Evolutionary conservation across 345 rosid genomes (phyloP), one percentile per base, ranked within the genome.

Genomic region (Leavenworthia alabamica): DNA sequence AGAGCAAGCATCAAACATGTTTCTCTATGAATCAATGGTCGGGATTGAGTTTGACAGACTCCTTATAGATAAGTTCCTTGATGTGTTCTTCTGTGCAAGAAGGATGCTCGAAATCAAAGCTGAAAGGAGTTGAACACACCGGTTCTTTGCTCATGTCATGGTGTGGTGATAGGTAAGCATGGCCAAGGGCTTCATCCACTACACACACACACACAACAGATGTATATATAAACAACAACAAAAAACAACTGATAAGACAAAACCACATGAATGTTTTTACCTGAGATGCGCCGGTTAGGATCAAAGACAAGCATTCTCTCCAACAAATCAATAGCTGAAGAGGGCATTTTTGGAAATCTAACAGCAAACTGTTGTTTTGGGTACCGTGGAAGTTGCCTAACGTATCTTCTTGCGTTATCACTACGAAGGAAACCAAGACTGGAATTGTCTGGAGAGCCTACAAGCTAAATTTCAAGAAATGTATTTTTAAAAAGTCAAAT

Each of bases 281-380:
- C 99, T 77, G 96, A 86, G 57, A 90, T 86, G 43, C 99, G 96
- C 70, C 67, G 77, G 74, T 80, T 81, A 4, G 99, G 99, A 82
- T 93, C 90, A 74, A 93, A 93, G 61, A 87, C 77, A 1, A 93
- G 97, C 99, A 93, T 93, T 81, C 66, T 86, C 81, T 93, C 97
- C 35, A 93, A 77, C 75, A 93, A 76, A 69, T 90, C 95, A 41
- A 75, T 83, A 63, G 87, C 95, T 33, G 82, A 85, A 12, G 96
- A 64, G 32, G 96, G 80, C 81, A 75, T 63, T 48, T 76, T 77
- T 22, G 81, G 85, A 71, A 93, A 93, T 73, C 89, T 79, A 44
- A 64, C 56, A 54, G 95, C 66, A 67, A 93, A 86, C 43, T 84
- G 83, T 73, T 93, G 95, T 75, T 78, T 85, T 6, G 97, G 97